Conservation (phyloP, 2,329 filamentous ascomycete species). For the Nigrospora osmanthi region DNA sequence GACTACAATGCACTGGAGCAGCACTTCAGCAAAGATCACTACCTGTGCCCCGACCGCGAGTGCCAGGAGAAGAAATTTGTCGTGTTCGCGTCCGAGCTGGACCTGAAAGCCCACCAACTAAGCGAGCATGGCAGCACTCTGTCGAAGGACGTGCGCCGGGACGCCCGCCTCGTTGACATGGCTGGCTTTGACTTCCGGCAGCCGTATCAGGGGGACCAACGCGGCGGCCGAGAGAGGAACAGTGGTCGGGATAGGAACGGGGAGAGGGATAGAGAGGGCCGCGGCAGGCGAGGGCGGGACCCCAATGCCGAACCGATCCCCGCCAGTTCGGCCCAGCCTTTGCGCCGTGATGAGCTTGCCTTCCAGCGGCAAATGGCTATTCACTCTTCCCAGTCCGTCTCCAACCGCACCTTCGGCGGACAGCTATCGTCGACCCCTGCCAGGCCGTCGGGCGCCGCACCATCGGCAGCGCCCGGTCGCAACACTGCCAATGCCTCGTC, state of each 20-base stretch:
- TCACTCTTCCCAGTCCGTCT: conserved; percentile 75
- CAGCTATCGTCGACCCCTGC: conserved; percentile 56
- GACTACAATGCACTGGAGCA: conserved; percentile 81
- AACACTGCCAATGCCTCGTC: conserved; percentile 14
- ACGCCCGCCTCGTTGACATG: conserved; percentile 80
- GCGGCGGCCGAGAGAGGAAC: conserved; percentile 36
- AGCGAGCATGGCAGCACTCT: conserved; percentile 71
- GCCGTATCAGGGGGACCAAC: conserved; percentile 58
- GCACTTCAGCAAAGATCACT: conserved; percentile 86
- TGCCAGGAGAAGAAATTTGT: conserved; percentile 97
- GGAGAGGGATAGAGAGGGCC: conserved; percentile 13
- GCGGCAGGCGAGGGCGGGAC: conserved; percentile 55
- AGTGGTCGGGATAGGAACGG: conserved; percentile 31
- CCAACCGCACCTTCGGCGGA: conserved; percentile 76
- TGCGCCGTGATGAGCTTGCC: conserved; percentile 81
- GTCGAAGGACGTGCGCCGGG: conserved; percentile 75
- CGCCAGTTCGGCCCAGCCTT: conserved; percentile 66
- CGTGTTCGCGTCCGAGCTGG: conserved; percentile 90
- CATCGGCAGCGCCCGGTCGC: conserved; percentile 28
- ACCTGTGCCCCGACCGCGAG: conserved; percentile 73
- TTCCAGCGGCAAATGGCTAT: conserved; percentile 90
- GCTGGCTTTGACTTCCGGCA: conserved; percentile 74
- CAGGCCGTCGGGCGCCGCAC: conserved; percentile 11
- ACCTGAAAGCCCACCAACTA: conserved; percentile 88
- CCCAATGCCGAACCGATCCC: conserved; percentile 79